Conservation (phyloP, 2,329 filamentous ascomycete genomes). For the Rosellinia necatrix region DNA sequence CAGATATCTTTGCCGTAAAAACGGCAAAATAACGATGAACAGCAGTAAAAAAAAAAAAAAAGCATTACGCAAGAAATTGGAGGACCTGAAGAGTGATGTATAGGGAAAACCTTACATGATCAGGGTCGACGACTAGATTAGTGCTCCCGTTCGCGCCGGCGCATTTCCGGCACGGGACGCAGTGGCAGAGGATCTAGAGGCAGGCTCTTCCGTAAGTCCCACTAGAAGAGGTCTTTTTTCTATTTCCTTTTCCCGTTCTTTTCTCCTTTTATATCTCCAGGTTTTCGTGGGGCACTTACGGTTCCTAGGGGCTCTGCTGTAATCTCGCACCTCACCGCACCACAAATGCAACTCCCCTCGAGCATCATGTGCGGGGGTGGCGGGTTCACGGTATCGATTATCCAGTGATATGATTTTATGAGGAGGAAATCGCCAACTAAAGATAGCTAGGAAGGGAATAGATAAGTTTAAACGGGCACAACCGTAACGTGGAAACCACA, state of each 20-base stretch:
- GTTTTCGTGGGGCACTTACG: slow-evolving; percentile 3
- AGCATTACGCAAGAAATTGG: too few relatives aligned
- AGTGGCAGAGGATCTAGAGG: slow-evolving; percentile 20
- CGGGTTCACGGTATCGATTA: background rate
- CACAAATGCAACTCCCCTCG: slow-evolving; percentile 21
- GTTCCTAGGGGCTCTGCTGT: slow-evolving; percentile 13
- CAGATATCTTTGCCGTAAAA: background rate
- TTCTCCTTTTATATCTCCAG: too few relatives aligned
- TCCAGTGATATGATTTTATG: too few relatives aligned
- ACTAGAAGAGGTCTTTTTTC: too few relatives aligned
- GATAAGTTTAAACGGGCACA: too few relatives aligned
- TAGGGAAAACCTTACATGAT: slow-evolving; percentile 20
- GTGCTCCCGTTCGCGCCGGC: slow-evolving; percentile 20
- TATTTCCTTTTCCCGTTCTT: too few relatives aligned
- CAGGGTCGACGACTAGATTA: slow-evolving; percentile 15
- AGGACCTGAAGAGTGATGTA: too few relatives aligned
- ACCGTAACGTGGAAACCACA: too few relatives aligned
- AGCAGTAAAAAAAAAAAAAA: too few relatives aligned
- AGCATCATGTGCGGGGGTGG: slow-evolving; percentile 1
- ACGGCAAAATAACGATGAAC: background rate
- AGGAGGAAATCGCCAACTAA: too few relatives aligned
- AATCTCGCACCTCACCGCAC: slow-evolving; percentile 16
- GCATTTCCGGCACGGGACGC: slow-evolving; percentile 13
- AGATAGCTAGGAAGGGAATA: too few relatives aligned
- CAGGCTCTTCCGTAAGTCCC: too few relatives aligned